Evolutionary conservation across 176 grass and related monocot genomes (phyloP), one percentile per base, ranked within the genome.

Genomic region (Carex kokanica): DNA sequence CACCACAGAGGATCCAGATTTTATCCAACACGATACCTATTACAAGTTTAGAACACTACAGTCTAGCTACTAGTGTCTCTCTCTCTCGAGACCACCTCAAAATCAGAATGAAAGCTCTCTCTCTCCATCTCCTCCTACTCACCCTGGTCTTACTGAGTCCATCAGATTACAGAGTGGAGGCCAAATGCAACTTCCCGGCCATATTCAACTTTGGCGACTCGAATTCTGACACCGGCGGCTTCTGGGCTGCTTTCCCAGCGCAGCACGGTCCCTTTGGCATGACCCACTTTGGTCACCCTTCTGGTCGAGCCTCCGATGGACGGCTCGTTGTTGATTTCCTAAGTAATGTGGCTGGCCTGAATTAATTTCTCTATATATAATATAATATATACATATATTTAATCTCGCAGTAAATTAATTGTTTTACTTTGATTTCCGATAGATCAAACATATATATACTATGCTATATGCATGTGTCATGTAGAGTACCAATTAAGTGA

Each of bases 241-340:
- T 97, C 86, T 97, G 83, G 88, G 91, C 94, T 8, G 91, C 94
- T 9, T 94, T 97, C 75, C 91, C 86, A 18, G 88, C 84, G 15
- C 86, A 94, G 75, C 74, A 8, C 13, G 70, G 80, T 4, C 92
- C 92, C 15, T 94, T 92, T 60, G 92, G 90, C 18, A 86, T 92
- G 90, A 97, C 92, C 43, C 91, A 91, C 63, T 97, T 97, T 62
- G 40, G 64, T 66, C 32, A 53, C 4, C 88, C 90, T 3, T 41
- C 87, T 25, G 94, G 90, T 63, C 91, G 94, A 14, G 94, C 90
- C 32, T 90, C 88, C 5, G 90, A 97, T 25, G 94, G 94, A 59
- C 65, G 88, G 36, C 92, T 97, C 10, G 85, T 89, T 87, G 80
- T 97, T 65, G 94, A 97, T 85, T 94, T 92, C 90, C 6, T 94